Conservation (phyloP, 352 stramenopile genomes). For the Discostella stelligera region DNA sequence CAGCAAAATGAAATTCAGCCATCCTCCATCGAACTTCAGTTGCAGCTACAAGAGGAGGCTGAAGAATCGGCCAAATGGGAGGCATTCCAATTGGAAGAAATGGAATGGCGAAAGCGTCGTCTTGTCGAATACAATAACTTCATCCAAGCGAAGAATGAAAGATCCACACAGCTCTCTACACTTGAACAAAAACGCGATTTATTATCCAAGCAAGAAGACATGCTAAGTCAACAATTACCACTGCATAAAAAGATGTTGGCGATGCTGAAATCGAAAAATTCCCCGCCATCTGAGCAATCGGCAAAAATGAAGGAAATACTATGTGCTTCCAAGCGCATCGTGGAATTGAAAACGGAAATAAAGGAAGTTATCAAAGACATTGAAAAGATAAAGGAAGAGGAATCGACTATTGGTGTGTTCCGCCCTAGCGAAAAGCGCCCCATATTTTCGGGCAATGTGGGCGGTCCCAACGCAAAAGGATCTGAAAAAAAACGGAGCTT, state of each 20-base stretch:
- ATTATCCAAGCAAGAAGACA: constrained; percentile 27
- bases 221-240: constrained; percentile 26
- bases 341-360: constrained; percentile 32
- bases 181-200: constrained; percentile 36
- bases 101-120: constrained; percentile 20
- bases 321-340: constrained; percentile 16
- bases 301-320: constrained; percentile 50
- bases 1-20: constrained; percentile 12
- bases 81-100: constrained; percentile 30
- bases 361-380: constrained; percentile 28
- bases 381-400: constrained; percentile 34
- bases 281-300: constrained; percentile 9
- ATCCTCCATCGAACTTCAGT: constrained; percentile 10
- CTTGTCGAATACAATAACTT: constrained; percentile 27
- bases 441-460: not conserved
- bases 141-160: constrained; percentile 13
- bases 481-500: constrained; percentile 25
- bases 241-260: constrained; percentile 41
- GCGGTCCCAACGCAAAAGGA: not conserved
- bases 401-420: constrained; percentile 23
- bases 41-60: constrained; percentile 16
- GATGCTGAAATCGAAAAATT: constrained; percentile 30
- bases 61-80: constrained; percentile 22
- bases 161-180: constrained; percentile 20
- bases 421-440: constrained; percentile 22